phyloP scores from a whole-genome alignment of 2,329 filamentous ascomycete genomes.

The Sclerotinia minor region DNA sequence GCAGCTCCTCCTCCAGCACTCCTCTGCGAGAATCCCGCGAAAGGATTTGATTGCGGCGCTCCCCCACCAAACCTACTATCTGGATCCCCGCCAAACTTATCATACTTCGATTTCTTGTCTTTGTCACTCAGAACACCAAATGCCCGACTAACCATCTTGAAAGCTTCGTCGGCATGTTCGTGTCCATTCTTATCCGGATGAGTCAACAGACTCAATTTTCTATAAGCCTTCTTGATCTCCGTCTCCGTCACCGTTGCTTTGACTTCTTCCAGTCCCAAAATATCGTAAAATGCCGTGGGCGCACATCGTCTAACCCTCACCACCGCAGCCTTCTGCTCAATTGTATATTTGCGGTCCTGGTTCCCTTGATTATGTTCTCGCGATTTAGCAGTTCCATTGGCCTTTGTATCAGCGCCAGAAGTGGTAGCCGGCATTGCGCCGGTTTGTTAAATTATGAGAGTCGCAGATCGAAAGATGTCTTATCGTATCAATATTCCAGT shows the following conservation, averaged over 20 bases:
- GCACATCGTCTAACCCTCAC: conserved; percentile 82
- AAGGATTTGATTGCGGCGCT: conserved; percentile 56
- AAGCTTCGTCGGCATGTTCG: conserved; percentile 92
- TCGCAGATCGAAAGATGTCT: conserved; percentile 9
- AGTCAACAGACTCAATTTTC: conserved; percentile 88
- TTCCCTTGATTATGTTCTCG: conserved; percentile 59
- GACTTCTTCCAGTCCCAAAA: conserved; percentile 70
- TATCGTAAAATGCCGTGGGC: conserved; percentile 92
- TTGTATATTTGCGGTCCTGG: conserved; percentile 71
- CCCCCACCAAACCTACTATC: conserved; percentile 75
- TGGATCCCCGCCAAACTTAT: conserved; percentile 87
- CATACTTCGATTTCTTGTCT: conserved; percentile 87
- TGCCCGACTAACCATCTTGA: conserved; percentile 94
- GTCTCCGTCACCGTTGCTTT: conserved; percentile 67
- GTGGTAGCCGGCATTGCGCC: conserved; percentile 44
- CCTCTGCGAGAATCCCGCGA: conserved; percentile 60
- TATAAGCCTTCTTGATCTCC: conserved; percentile 97
- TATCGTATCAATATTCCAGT: not conserved
- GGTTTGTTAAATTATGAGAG: not conserved
- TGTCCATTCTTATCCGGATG: conserved; percentile 99
- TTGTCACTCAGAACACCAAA: conserved; percentile 92
- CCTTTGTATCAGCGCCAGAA: conserved; percentile 45
- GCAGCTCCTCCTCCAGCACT: conserved; percentile 37
- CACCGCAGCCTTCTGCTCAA: conserved; percentile 89
- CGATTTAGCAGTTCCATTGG: conserved; percentile 42